Base-by-base conservation (phyloP, 2,329 filamentous ascomycete genomes). In the Chaetomium globosum region DNA sequence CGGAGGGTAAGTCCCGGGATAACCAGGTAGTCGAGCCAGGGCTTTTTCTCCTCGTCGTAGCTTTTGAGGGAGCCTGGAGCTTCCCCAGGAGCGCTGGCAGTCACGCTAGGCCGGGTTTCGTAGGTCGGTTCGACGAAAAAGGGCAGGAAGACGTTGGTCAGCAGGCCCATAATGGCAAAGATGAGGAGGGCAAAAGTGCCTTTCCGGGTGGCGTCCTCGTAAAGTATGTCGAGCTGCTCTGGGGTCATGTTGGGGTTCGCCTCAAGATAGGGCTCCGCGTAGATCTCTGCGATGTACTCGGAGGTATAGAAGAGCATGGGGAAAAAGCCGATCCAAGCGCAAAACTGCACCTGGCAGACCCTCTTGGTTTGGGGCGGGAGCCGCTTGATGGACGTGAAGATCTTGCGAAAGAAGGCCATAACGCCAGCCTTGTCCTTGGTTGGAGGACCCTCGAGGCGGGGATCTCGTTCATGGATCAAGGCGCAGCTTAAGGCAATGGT, bases 241-340 rank as follows among this genome's bases (percentile, higher is more conserved):
- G 89, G 84, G 0, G 88, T 85, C 82, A 97, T 89, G 75, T 94
- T 79, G 0, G 92, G 93, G 70, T 97, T 90, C 59, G 85, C 80
- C 69, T 87, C 83, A 59, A 97, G 88, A 71, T 85, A 90, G 0
- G 92, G 92, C 74, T 97, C 89, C 21, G 92, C 90, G 72, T 97
- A 97, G 64, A 98, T 91, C 74, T 97, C 92, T 67, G 91, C 93
- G 71, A 97, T 90, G 76, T 95, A 98, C 21, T 92, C 96, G 1
- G 93, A 96, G 5, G 92, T 92, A 80, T 98, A 98, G 79, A 96
- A 97, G 2, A 98, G 83, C 76, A 97, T 93, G 0, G 93, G 93
- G 73, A 97, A 98, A 87, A 94, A 97, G 60, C 92, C 94, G 64
- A 97, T 88, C 93, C 93, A 98, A 5, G 92, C 92, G 67, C 89